Evolutionary conservation across 176 grass and related monocot species (phyloP).

Genomic region (Bromus sterilis): DNA sequence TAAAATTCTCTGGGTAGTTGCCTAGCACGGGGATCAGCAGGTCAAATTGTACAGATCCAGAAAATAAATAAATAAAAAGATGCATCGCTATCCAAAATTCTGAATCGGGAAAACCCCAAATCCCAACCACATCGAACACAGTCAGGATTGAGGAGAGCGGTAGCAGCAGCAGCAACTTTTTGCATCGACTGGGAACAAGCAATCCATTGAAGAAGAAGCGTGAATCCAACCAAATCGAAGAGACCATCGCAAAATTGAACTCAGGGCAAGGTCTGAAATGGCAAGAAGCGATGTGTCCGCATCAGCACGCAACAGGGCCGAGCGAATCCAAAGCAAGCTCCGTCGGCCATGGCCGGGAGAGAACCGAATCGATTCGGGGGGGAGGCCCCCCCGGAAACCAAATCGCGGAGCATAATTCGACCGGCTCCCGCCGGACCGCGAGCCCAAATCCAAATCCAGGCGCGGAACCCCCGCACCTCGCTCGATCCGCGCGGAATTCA

Average conservation of each 20-base stretch:
- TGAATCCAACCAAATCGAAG: not conserved
- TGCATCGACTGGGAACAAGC: not conserved
- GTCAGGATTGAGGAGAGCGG: not conserved
- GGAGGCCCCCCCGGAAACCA: not conserved
- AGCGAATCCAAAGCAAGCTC: not conserved
- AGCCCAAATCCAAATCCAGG: no score
- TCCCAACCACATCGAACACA: not conserved
- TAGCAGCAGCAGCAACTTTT: not conserved
- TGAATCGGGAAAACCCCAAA: not conserved
- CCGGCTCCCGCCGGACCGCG: not conserved
- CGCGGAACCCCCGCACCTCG: no score
- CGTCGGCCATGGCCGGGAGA: not conserved
- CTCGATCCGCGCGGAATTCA: no score
- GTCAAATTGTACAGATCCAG: not conserved
- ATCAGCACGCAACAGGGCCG: not conserved
- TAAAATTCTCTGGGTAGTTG: no score
- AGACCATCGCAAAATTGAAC: not conserved
- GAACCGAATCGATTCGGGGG: no score
- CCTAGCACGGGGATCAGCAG: no score
- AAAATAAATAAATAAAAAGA: not conserved
- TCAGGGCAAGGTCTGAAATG: not conserved
- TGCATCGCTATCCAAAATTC: not conserved
- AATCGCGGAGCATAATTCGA: slow-evolving; percentile 13
- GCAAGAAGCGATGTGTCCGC: not conserved
- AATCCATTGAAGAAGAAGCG: no score